Conservation (phyloP, 2,329 filamentous ascomycete genomes). For the Ophiosphaerella narmari region DNA sequence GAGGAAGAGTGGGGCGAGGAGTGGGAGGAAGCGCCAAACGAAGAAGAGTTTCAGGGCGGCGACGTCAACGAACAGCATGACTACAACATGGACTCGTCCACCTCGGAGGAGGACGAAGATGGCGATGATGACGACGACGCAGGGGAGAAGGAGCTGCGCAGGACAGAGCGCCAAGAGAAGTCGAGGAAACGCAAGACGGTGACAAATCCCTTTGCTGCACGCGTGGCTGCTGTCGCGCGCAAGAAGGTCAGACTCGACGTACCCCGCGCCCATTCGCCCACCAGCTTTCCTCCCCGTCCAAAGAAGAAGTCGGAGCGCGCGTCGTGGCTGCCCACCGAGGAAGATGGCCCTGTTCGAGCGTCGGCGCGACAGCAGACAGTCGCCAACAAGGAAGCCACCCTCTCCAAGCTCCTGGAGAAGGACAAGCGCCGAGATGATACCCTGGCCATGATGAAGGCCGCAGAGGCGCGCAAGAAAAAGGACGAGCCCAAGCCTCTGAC, state of each 20-base stretch:
- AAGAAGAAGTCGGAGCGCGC: slow-evolving; percentile 75
- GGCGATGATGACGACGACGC: slow-evolving; percentile 75
- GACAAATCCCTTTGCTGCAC: slow-evolving; percentile 44
- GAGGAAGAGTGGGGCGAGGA: slow-evolving; percentile 52
- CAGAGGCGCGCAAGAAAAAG: slow-evolving; percentile 68
- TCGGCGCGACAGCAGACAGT: slow-evolving; percentile 68
- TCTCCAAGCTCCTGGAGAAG: slow-evolving; percentile 74
- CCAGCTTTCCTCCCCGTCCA: slow-evolving; percentile 51
- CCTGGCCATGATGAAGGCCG: slow-evolving; percentile 65
- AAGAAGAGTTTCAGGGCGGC: slow-evolving; percentile 58
- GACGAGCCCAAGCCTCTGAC: slow-evolving; percentile 81
- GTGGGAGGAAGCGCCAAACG: slow-evolving; percentile 69
- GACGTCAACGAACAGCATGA: slow-evolving; percentile 66
- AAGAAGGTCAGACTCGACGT: slow-evolving; percentile 47
- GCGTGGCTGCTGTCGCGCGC: slow-evolving; percentile 45
- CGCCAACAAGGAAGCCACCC: slow-evolving; percentile 60
- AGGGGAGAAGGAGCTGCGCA: slow-evolving; percentile 85
- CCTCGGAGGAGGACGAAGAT: slow-evolving; percentile 74
- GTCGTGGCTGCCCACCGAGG: slow-evolving; percentile 69
- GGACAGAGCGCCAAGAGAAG: slow-evolving; percentile 68
- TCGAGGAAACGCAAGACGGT: slow-evolving; percentile 80
- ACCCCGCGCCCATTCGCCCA: slow-evolving; percentile 48
- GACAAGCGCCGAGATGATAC: slow-evolving; percentile 73
- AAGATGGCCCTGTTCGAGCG: slow-evolving; percentile 65
- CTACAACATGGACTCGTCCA: slow-evolving; percentile 78